Evolutionary conservation across 2,329 filamentous ascomycete species (phyloP), one percentile per base, ranked within the genome.

Genomic region (Penicillium thymicola): DNA sequence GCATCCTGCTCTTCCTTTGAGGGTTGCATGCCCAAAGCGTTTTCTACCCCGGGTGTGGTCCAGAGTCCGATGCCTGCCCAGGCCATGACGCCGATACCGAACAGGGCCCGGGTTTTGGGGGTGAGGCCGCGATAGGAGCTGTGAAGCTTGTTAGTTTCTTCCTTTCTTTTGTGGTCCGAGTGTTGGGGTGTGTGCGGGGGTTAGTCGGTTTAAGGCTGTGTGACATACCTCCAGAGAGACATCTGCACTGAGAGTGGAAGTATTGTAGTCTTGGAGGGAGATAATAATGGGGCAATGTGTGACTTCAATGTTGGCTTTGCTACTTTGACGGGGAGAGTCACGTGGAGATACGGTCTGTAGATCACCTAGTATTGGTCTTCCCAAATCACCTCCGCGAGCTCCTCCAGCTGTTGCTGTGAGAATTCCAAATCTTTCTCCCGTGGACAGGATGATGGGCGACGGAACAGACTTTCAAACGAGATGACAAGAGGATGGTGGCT

Each of bases 21-120:
- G 1, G 92, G 84, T 38, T 82, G 85, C 72, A 90, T 82, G 7
- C 89, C 89, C 59, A 92, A 82, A 41, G 82, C 85, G 69, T 89
- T 82, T 75, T 93, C 92, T 16, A 88, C 85, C 55, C 81, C 80
- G 69, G 93, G 89, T 5, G 88, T 85, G 18, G 89, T 69, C 69
- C 88, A 87, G n/a, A 94, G 80, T 16, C 90, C 92, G 40, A 85
- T 77, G 40, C 79, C 77, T 14, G 90, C 90, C 84, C 91, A 96
- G 34, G 84, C 84, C 68, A 96, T 85, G 63, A 96, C 76, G 65
- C 86, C 88, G 47, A 85, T 71, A 64, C 92, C 92, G 60, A 96
- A 81, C 46, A 87, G 76, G 41, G 90, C 76, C 55, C 89, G 88
- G 25, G 89, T 88, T 64, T 83, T 86, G 18, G 88, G 83, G 4